Percentiles rank a stretch among this genome's conserved stretches.
Evolutionary conservation across 2,329 filamentous ascomycete species (phyloP).

Genomic region (Aspergillus ruber): DNA sequence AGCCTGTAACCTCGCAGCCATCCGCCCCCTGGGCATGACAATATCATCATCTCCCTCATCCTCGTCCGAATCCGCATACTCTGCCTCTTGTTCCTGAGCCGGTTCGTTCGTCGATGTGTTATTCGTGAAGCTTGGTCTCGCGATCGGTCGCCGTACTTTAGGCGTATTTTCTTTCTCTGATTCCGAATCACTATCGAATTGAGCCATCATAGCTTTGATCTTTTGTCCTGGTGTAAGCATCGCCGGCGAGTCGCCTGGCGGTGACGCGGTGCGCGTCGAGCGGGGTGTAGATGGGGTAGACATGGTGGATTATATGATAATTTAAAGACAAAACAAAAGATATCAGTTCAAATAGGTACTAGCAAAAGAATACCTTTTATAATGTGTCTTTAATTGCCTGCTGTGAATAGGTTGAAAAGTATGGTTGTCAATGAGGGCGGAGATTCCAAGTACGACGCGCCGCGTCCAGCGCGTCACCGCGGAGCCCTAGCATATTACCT

Average conservation of each 20-base stretch:
- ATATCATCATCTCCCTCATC: constrained; percentile 43
- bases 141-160: neutral
- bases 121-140: constrained; percentile 6
- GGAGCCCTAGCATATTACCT: neutral
- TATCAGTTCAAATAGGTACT: neutral
- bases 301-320: constrained; percentile 13
- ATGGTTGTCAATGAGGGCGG: neutral
- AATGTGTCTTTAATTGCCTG: neutral
- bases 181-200: constrained; percentile 43
- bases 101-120: constrained; percentile 1
- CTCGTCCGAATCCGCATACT: constrained; percentile 21
- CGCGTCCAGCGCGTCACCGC: constrained; percentile 6
- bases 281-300: constrained; percentile 28
- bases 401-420: neutral
- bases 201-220: constrained; percentile 45
- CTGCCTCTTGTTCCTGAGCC: constrained; percentile 8
- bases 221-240: constrained; percentile 42
- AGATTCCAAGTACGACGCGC: constrained; percentile 1
- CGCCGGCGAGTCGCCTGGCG: constrained; percentile 21
- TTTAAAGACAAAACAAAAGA: neutral
- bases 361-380: neutral
- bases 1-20: constrained; percentile 59
- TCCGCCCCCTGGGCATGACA: constrained; percentile 54
- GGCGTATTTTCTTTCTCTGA: constrained; percentile 32
- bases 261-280: constrained; percentile 27